Conservation (phyloP, 1,139 yeast species). For the Eremothecium gossypii region DNA sequence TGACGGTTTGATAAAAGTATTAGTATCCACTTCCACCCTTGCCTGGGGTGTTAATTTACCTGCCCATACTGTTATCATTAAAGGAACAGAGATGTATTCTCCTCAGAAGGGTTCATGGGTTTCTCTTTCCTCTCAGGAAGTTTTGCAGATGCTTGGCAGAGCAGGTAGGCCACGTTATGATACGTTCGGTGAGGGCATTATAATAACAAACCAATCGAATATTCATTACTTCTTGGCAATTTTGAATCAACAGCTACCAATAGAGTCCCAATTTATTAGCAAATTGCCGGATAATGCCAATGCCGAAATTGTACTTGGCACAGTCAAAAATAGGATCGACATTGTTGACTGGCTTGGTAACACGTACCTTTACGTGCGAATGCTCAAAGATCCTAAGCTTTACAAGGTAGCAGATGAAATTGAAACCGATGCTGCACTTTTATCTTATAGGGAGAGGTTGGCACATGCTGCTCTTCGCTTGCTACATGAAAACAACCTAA, state of each 20-base stretch:
- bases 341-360: slow-evolving; percentile 73
- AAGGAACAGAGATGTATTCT: slow-evolving; percentile 89
- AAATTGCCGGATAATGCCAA: slow-evolving; percentile 66
- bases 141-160: slow-evolving; percentile 90
- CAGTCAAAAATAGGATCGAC: slow-evolving; percentile 50
- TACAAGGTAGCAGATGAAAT: slow-evolving; percentile 60
- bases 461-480: slow-evolving; percentile 65
- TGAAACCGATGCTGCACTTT: slow-evolving; percentile 43
- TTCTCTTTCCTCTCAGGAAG: slow-evolving; percentile 86
- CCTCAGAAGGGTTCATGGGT: slow-evolving; percentile 88
- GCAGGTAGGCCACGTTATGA: slow-evolving; percentile 97
- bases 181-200: slow-evolving; percentile 86
- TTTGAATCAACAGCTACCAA: slow-evolving; percentile 82
- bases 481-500: slow-evolving; percentile 46
- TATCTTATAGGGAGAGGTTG: slow-evolving; percentile 53
- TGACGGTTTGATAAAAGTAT: slow-evolving; percentile 70
- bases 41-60: slow-evolving; percentile 99
- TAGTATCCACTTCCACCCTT: slow-evolving; percentile 89
- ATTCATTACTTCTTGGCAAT: slow-evolving; percentile 83
- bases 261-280: slow-evolving; percentile 77
- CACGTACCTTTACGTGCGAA: slow-evolving; percentile 73
- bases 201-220: slow-evolving; percentile 80
- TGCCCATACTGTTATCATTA: slow-evolving; percentile 90
- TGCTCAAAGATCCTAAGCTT: slow-evolving; percentile 61
- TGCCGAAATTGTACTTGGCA: slow-evolving; percentile 79